Percentiles rank a stretch among this genome's conserved stretches.
These are phyloP conservation scores for Aspergillus sp. DNA, from an alignment of 2,329 filamentous ascomycete genomes.

Conservation along the genomic window DNA sequence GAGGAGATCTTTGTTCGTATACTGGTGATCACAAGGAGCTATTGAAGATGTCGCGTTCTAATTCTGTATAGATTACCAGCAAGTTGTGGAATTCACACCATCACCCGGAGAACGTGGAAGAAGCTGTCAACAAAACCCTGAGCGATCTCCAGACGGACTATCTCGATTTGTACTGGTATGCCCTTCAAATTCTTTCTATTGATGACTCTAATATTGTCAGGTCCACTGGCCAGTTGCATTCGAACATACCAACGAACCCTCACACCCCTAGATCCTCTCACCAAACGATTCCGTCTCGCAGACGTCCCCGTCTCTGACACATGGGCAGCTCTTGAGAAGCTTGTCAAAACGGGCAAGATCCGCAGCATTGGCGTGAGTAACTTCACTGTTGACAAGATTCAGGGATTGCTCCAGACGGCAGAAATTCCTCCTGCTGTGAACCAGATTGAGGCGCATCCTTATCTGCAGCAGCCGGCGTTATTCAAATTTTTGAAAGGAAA, in stretches of 20 bases:
- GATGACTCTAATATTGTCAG: conserved; percentile 4
- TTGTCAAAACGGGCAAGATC: conserved; percentile 28
- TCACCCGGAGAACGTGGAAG: conserved; percentile 43
- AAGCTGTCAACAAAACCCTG: conserved; percentile 44
- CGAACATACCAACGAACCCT: conserved; percentile 22
- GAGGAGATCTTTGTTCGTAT: conserved; percentile 26
- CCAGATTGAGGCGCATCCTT: conserved; percentile 62
- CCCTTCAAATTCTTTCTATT: conserved; percentile 19
- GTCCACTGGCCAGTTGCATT: conserved; percentile 32
- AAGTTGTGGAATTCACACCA: conserved; percentile 56
- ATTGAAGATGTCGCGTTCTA: neutral
- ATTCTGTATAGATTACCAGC: conserved; percentile 41
- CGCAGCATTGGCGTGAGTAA: conserved; percentile 30
- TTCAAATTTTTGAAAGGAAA: conserved; percentile 48
- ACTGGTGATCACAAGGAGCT: neutral
- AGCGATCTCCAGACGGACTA: conserved; percentile 48
- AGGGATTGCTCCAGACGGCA: conserved; percentile 31
- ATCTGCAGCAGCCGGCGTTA: conserved; percentile 53
- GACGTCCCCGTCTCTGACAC: conserved; percentile 25
- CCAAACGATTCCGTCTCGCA: conserved; percentile 20
- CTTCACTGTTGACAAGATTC: conserved; percentile 35
- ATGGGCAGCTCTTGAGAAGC: conserved; percentile 31
- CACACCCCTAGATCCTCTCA: conserved; percentile 19
- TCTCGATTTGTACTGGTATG: conserved; percentile 46
- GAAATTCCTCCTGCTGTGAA: conserved; percentile 54